Evolutionary conservation across 2,329 filamentous ascomycete species (phyloP).

Genomic region (Aspergillus arachidicola): DNA sequence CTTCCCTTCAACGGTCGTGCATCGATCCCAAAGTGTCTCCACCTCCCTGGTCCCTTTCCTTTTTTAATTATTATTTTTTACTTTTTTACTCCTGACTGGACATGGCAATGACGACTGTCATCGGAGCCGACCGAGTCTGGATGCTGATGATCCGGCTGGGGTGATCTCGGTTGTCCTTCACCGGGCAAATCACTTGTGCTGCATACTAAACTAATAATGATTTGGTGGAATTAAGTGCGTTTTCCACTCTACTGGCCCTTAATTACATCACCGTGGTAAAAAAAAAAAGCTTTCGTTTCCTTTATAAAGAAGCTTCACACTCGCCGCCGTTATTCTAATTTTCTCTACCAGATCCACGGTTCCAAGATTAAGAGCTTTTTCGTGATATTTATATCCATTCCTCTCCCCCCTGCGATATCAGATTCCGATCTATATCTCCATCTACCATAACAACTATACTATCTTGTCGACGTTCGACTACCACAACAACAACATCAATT

Average conservation of each 20-base stretch:
- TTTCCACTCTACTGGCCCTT: not conserved
- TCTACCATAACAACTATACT: not conserved
- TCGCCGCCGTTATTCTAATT: not conserved
- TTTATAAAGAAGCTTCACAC: slow-evolving; percentile 17
- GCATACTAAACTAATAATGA: not conserved
- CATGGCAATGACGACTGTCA: slow-evolving; percentile 5
- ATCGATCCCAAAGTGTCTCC: slow-evolving; percentile 8
- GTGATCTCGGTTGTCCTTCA: slow-evolving; percentile 26
- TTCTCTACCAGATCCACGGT: slow-evolving; percentile 17
- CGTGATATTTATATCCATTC: not conserved
- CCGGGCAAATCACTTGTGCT: slow-evolving; percentile 11
- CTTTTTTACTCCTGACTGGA: slow-evolving; percentile 8
- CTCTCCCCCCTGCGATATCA: not conserved
- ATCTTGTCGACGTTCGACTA: not conserved
- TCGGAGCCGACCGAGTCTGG: slow-evolving; percentile 29
- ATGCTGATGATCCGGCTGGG: slow-evolving; percentile 27
- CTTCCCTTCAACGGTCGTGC: slow-evolving; percentile 19
- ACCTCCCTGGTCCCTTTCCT: slow-evolving; percentile 10
- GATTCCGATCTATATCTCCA: slow-evolving; percentile 1
- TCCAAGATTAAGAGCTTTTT: slow-evolving; percentile 12
- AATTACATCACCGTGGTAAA: slow-evolving; percentile 16
- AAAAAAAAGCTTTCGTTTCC: not conserved
- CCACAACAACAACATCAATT: not conserved
- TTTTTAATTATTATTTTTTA: too few relatives aligned
- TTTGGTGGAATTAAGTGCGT: not conserved